Conservation (phyloP, 2,329 filamentous ascomycete species). For the Trichoderma harzianum region DNA sequence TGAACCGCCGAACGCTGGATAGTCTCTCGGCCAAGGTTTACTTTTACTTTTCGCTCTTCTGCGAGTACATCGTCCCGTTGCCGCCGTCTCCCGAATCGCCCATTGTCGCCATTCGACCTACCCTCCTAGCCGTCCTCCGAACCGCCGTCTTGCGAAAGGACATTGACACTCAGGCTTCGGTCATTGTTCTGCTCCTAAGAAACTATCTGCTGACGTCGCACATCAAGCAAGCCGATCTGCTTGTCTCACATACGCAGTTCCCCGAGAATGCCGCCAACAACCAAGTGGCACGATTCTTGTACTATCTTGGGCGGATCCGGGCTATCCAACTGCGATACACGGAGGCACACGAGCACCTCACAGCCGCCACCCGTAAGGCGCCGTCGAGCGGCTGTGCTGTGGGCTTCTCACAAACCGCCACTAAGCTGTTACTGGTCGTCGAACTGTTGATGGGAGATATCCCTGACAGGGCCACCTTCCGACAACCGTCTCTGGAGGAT, state of each 20-base stretch:
- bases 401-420: constrained; percentile 93
- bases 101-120: constrained; percentile 80
- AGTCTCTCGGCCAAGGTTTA: constrained; percentile 92
- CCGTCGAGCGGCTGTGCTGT: constrained; percentile 84
- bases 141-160: constrained; percentile 97
- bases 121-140: constrained; percentile 80
- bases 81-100: constrained; percentile 87
- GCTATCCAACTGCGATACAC: constrained; percentile 97
- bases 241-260: constrained; percentile 94
- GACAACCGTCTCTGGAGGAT: constrained; percentile 80
- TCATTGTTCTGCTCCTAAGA: constrained; percentile 89
- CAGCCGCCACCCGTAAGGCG: constrained; percentile 90
- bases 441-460: constrained; percentile 99
- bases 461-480: constrained; percentile 90
- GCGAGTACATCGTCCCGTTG: constrained; percentile 82
- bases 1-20: constrained; percentile 93
- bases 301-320: constrained; percentile 94
- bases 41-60: constrained; percentile 96
- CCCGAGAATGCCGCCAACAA: constrained; percentile 94
- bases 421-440: constrained; percentile 93
- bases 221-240: constrained; percentile 91
- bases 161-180: constrained; percentile 91
- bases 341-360: constrained; percentile 91
- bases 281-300: constrained; percentile 94
- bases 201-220: constrained; percentile 96